Evolutionary conservation across 164 flowering plant genomes (phyloP).

Genomic region (Houttuynia cordata): DNA sequence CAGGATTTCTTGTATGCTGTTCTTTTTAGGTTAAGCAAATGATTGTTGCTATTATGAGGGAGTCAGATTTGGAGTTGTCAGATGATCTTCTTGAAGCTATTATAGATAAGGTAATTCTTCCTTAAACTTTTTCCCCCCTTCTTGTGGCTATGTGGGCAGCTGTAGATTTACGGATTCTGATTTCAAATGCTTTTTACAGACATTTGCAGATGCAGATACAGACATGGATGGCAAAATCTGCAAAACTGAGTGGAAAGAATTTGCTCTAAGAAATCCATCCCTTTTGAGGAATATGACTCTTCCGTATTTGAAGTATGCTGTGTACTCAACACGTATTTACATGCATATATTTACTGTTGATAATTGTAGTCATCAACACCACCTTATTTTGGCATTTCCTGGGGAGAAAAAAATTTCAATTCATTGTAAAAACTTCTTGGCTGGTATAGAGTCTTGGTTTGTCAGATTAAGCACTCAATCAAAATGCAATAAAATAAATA

Average conservation of each 20-base stretch:
- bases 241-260: conserved; percentile 67
- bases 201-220: conserved; percentile 76
- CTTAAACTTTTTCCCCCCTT: background rate
- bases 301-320: conserved; percentile 62
- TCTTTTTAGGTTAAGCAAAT: conserved; percentile 66
- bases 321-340: too few species aligned
- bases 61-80: conserved; percentile 52
- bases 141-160: background rate
- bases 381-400: too few species aligned
- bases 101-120: conserved; percentile 43
- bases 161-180: background rate
- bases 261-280: conserved; percentile 47
- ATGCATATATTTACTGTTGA: background rate
- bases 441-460: too few species aligned
- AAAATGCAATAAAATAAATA: too few species aligned
- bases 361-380: too few species aligned
- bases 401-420: too few species aligned
- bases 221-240: conserved; percentile 64
- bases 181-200: conserved; percentile 24
- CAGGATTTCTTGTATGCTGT: too few species aligned
- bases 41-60: conserved; percentile 64
- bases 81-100: conserved; percentile 71
- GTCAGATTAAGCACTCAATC: background rate
- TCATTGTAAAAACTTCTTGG: too few species aligned
- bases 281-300: conserved; percentile 84